A percentile compares a stretch with the other conserved stretches of the same genome.
phyloP scores from a whole-genome alignment of 352 stramenopile genomes.

The Pythium apleroticum region DNA sequence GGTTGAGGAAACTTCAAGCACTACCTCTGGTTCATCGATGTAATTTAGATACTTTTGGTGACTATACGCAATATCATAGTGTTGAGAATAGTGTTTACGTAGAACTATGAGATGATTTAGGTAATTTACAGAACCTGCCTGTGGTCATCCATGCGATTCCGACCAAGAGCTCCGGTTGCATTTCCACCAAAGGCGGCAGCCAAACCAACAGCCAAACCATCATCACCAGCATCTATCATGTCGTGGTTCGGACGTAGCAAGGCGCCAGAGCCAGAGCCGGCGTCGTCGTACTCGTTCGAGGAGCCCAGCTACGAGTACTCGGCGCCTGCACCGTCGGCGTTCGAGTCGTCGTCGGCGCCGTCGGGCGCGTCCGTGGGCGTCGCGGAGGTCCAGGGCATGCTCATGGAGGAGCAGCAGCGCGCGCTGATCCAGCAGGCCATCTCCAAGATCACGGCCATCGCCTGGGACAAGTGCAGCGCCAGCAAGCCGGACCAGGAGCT shows the following conservation, averaged over 20 bases:
- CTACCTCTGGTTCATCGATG: neutral
- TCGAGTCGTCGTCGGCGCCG: slow-evolving; percentile 33
- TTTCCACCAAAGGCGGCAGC: slow-evolving; percentile 1
- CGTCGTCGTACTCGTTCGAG: slow-evolving; percentile 59
- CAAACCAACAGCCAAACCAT: neutral
- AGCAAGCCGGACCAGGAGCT: slow-evolving; percentile 83
- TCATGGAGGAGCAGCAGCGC: slow-evolving; percentile 88
- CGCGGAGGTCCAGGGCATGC: slow-evolving; percentile 75
- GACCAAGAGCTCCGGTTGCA: slow-evolving; percentile 1
- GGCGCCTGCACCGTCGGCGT: slow-evolving; percentile 35
- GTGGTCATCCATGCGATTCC: slow-evolving; percentile 3
- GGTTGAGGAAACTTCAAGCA: slow-evolving; percentile 5
- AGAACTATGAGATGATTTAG: no score
- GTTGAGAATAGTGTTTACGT: neutral
- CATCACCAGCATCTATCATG: slow-evolving; percentile 32
- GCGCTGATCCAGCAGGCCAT: slow-evolving; percentile 86
- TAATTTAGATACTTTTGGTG: neutral
- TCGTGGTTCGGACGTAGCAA: slow-evolving; percentile 86
- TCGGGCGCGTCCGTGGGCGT: slow-evolving; percentile 38
- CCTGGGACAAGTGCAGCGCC: slow-evolving; percentile 89
- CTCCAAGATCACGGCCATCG: slow-evolving; percentile 88
- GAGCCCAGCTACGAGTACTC: slow-evolving; percentile 79
- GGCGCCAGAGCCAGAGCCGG: slow-evolving; percentile 44
- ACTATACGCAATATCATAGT: neutral
- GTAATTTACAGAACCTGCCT: neutral